phyloP scores from a whole-genome alignment of 371 early-diverging fungal genomes.

The Vairimorpha necatrix region DNA sequence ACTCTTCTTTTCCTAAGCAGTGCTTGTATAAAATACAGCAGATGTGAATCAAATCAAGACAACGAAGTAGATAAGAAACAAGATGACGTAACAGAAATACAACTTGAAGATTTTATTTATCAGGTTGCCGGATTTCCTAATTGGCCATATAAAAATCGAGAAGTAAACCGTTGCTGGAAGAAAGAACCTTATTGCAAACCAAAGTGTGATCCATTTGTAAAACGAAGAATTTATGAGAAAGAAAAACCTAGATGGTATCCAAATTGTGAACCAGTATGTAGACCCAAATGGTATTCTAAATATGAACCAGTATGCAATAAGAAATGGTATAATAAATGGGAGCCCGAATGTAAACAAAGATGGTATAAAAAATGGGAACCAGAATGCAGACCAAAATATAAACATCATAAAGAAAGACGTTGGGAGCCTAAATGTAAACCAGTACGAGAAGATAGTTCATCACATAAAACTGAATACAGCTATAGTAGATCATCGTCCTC shows the following conservation, averaged over 20 bases:
- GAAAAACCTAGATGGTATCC: not conserved
- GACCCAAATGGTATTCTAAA: not conserved
- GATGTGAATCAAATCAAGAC: not conserved
- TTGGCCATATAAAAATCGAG: not conserved
- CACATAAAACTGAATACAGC: too few species aligned
- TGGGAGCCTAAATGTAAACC: too few species aligned
- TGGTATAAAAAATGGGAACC: not conserved
- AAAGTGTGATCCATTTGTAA: not conserved
- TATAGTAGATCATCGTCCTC: not conserved
- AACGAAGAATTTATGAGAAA: not conserved
- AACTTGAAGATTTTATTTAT: not conserved
- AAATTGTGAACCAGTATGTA: not conserved
- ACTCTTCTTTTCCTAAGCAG: not conserved
- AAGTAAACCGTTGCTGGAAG: not conserved
- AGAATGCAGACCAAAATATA: constrained; percentile 1
- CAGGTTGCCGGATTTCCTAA: not conserved
- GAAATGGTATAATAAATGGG: too few species aligned
- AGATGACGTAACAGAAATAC: not conserved
- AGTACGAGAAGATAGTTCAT: too few species aligned
- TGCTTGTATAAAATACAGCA: not conserved
- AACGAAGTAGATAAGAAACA: not conserved
- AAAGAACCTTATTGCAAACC: not conserved
- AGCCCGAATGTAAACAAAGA: not conserved
- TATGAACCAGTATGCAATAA: not conserved
- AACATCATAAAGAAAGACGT: not conserved